These are phyloP conservation scores for Andrographis paniculata DNA, from an alignment of 305 asterid species.

Conservation along the genomic window DNA sequence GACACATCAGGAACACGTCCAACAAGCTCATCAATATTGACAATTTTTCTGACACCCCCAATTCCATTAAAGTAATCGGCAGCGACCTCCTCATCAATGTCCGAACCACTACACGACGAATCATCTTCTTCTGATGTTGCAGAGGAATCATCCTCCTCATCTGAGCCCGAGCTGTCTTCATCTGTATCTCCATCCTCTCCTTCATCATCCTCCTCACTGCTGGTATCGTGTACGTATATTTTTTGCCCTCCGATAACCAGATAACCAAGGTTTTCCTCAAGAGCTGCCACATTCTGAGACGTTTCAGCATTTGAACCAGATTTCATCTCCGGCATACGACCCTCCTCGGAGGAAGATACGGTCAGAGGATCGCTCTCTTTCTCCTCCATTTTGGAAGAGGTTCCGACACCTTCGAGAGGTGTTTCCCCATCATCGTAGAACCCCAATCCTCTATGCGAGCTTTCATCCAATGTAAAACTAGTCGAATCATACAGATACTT, in stretches of 20 bases:
- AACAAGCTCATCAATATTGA: constrained; percentile 52
- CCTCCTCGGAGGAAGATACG: constrained; percentile 38
- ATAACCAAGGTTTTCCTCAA: constrained; percentile 51
- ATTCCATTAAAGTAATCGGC: constrained; percentile 80
- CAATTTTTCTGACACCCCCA: constrained; percentile 39
- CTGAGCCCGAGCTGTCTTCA: constrained; percentile 43
- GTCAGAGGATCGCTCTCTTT: constrained; percentile 35
- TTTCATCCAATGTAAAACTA: constrained; percentile 51
- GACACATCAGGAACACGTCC: constrained; percentile 32
- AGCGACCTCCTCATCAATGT: constrained; percentile 79
- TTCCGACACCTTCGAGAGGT: constrained; percentile 30
- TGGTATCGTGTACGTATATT: constrained; percentile 61
- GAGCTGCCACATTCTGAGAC: constrained; percentile 29
- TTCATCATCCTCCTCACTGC: constrained; percentile 37
- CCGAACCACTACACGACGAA: constrained; percentile 52
- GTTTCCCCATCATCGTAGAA: constrained; percentile 44
- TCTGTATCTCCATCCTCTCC: constrained; percentile 29
- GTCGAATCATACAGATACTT: constrained; percentile 51
- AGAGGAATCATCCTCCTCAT: constrained; percentile 42
- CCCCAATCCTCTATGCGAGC: constrained; percentile 69
- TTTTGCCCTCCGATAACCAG: constrained; percentile 66
- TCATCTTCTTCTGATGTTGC: constrained; percentile 44
- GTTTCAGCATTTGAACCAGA: constrained; percentile 21
- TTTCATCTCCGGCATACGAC: constrained; percentile 20
- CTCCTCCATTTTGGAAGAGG: constrained; percentile 35